Evolutionary conservation across 805 yeast species (phyloP), one percentile per base, ranked within the genome.

Genomic region (Starmerella etchellsii): DNA sequence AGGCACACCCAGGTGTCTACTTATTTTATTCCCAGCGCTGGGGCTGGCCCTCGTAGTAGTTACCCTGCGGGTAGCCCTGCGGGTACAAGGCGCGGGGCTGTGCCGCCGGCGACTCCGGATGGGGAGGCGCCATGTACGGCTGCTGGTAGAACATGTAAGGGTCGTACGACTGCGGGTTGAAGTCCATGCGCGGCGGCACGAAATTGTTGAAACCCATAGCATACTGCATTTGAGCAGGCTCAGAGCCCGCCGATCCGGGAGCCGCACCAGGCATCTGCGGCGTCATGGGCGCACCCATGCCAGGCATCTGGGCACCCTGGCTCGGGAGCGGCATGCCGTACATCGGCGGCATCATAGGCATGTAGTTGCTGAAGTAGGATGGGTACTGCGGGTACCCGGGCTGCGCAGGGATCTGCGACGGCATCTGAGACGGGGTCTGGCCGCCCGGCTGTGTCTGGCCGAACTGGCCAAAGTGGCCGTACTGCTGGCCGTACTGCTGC

Each of bases 21-120:
- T 23, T 23, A 7, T 23, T 30, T 22, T 36, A 34, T 36, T 37
- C 27, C 45, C 38, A 28, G 21, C 22, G 31, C 31, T 25, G 37
- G 26, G 16, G 9, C 31, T 36, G 39, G 35, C 38, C 39, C 20
- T 44, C 48, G 36, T 41, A 41, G 42, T 41, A 44, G 11, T 37
- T 33, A 3, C 34, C 22, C 26, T 35, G 43, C 16, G 36, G 33
- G 40, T 34, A 37, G 28, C 46, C 49, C 29, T 45, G 35, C 41
- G 30, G 37, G 36, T 31, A 23, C 32, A 25, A 22, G 33, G 33
- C 27, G 4, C 32, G 19, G 32, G 36, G 42, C 40, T 41, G 45
- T n/a, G 44, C 31, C 28, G 42, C 41, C 24, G 39, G 44, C 14
- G 47, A 37, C 16, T 34, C 47, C 24, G 43, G 47, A 15, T 34